These are phyloP conservation scores for Pseudogymnoascus pannorum DNA, from an alignment of 2,329 filamentous ascomycete genomes.

Conservation along the genomic window DNA sequence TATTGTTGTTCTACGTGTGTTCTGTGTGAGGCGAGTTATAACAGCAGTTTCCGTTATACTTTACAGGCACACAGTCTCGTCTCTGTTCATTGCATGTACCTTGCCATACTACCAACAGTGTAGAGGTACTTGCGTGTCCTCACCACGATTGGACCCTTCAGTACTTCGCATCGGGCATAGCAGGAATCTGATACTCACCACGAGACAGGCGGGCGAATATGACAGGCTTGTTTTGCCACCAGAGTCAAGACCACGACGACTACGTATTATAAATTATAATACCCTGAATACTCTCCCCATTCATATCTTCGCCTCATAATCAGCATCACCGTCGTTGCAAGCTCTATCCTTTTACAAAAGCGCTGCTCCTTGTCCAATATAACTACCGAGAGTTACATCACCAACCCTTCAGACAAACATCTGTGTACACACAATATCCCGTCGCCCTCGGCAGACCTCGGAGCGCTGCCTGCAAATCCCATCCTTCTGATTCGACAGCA, in stretches of 20 bases:
- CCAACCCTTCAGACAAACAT: neutral
- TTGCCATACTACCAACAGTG: neutral
- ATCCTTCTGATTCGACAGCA: neutral
- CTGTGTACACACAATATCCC: neutral
- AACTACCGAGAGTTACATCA: neutral
- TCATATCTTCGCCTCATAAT: neutral
- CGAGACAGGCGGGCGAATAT: neutral
- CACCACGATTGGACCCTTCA: neutral
- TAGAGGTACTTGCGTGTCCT: neutral
- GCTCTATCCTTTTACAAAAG: neutral
- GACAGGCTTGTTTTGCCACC: neutral
- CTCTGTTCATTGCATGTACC: neutral
- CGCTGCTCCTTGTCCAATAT: neutral
- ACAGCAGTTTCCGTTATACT: neutral
- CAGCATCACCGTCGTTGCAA: neutral
- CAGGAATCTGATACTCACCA: neutral
- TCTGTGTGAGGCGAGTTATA: neutral
- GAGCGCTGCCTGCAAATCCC: conserved; percentile 2
- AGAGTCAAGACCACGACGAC: neutral
- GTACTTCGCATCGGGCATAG: neutral
- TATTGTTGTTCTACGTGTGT: neutral
- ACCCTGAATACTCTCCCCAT: neutral
- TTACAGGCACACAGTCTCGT: neutral
- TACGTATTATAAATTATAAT: neutral
- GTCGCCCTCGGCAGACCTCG: neutral